Percentiles rank a stretch among this genome's conserved stretches.
Evolutionary conservation across 2,329 filamentous ascomycete genomes (phyloP).

Genomic region (Aspergillus calidoustus): DNA sequence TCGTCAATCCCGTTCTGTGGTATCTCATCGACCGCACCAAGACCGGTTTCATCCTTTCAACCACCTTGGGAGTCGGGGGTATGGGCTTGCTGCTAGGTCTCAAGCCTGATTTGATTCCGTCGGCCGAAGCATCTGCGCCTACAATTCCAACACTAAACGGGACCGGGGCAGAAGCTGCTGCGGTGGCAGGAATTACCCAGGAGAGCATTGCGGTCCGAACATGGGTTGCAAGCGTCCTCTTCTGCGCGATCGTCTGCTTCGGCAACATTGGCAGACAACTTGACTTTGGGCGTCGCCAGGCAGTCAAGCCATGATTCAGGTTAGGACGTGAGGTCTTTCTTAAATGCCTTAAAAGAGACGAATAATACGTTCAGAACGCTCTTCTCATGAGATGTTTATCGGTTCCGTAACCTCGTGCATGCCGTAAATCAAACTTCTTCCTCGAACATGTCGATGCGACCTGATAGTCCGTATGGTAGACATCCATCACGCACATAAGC

Average conservation of each 20-base stretch:
- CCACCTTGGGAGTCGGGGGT: constrained; percentile 72
- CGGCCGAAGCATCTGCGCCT: constrained; percentile 52
- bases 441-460: background rate
- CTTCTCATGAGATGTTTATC: background rate
- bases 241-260: constrained; percentile 94
- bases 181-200: constrained; percentile 47
- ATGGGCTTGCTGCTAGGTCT: constrained; percentile 75
- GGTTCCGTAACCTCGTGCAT: background rate
- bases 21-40: constrained; percentile 92
- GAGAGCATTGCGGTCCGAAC: constrained; percentile 68
- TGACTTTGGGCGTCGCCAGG: constrained; percentile 53
- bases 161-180: constrained; percentile 36
- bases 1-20: constrained; percentile 93
- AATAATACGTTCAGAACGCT: background rate
- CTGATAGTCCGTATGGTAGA: background rate
- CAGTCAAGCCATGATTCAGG: constrained; percentile 21
- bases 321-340: background rate
- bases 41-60: constrained; percentile 79
- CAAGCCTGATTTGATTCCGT: constrained; percentile 77
- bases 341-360: background rate
- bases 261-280: constrained; percentile 89
- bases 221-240: constrained; percentile 92
- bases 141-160: constrained; percentile 32
- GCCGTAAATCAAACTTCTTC: background rate
- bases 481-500: background rate